phyloP scores from a whole-genome alignment of 768 basidiomycete species.

The Filobasidium wieringae region DNA sequence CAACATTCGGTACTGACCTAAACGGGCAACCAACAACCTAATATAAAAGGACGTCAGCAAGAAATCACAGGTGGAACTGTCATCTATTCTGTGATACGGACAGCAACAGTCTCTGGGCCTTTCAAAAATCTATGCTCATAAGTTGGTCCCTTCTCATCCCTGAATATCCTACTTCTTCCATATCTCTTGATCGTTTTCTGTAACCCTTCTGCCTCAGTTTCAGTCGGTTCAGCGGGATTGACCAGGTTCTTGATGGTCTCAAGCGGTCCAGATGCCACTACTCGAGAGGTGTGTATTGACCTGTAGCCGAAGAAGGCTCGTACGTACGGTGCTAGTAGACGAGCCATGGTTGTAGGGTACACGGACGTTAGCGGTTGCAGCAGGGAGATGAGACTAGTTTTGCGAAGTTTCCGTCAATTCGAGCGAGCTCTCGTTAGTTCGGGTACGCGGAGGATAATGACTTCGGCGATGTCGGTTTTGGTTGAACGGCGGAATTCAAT shows the following conservation, averaged over 20 bases:
- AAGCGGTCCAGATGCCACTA: neutral
- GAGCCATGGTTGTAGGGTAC: neutral
- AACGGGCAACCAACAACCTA: constrained; percentile 9
- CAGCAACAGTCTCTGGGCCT: constrained; percentile 65
- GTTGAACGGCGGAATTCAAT: no score
- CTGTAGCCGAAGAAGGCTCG: neutral
- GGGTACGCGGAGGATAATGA: no score
- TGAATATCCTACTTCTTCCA: neutral
- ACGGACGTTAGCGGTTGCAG: no score
- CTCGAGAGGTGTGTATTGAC: neutral
- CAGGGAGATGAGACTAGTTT: no score
- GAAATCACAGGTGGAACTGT: neutral
- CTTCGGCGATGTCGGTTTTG: no score
- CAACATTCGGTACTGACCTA: neutral
- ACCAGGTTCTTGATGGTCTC: neutral
- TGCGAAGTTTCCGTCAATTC: no score
- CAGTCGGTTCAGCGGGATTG: neutral
- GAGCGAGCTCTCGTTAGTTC: no score
- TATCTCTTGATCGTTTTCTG: neutral
- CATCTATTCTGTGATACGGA: constrained; percentile 42
- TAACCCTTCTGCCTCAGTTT: neutral
- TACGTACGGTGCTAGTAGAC: neutral
- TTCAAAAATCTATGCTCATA: constrained; percentile 46
- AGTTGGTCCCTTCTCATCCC: constrained; percentile 13
- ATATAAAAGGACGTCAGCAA: neutral